A percentile compares a stretch with the other conserved stretches of the same genome.
Evolutionary conservation across 805 yeast genomes (phyloP).

Genomic region (Cyberlindnera subsufficiens): DNA sequence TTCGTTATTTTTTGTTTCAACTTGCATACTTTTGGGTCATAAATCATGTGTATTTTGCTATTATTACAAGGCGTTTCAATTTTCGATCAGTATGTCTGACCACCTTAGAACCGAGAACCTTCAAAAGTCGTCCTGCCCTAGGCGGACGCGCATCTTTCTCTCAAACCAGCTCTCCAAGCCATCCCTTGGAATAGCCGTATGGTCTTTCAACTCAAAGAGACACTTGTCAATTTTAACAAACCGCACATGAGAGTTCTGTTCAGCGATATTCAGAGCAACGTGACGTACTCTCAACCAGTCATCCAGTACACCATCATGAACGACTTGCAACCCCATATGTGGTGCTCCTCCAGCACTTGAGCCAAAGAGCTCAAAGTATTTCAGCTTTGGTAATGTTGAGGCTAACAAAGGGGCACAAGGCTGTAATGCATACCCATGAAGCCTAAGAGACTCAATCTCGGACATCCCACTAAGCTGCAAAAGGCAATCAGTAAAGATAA

Average conservation of each 20-base stretch:
- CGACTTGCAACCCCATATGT: slow-evolving; percentile 46
- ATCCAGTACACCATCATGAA: slow-evolving; percentile 48
- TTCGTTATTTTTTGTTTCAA: background rate
- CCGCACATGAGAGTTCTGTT: slow-evolving; percentile 24
- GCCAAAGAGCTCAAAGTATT: slow-evolving; percentile 41
- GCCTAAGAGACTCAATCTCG: slow-evolving; percentile 31
- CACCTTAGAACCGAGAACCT: no score
- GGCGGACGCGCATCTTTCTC: slow-evolving; percentile 25
- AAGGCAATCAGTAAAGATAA: slow-evolving; percentile 22
- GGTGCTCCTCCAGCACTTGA: slow-evolving; percentile 48
- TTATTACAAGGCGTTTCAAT: background rate
- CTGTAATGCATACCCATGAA: slow-evolving; percentile 32
- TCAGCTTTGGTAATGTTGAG: slow-evolving; percentile 21
- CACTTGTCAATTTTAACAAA: slow-evolving; percentile 46
- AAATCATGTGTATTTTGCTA: background rate
- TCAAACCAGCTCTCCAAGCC: slow-evolving; percentile 45
- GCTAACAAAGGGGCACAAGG: slow-evolving; percentile 26
- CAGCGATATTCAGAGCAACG: slow-evolving; percentile 37
- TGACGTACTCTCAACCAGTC: slow-evolving; percentile 54
- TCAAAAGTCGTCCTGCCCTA: slow-evolving; percentile 4
- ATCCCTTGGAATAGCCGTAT: slow-evolving; percentile 34
- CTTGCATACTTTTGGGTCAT: background rate
- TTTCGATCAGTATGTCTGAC: no score
- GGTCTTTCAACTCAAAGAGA: slow-evolving; percentile 34
- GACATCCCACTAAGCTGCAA: slow-evolving; percentile 17